A percentile compares a stretch with the other conserved stretches of the same genome.
phyloP scores from a whole-genome alignment of 306 rosid species.

The Ceratonia siliqua region DNA sequence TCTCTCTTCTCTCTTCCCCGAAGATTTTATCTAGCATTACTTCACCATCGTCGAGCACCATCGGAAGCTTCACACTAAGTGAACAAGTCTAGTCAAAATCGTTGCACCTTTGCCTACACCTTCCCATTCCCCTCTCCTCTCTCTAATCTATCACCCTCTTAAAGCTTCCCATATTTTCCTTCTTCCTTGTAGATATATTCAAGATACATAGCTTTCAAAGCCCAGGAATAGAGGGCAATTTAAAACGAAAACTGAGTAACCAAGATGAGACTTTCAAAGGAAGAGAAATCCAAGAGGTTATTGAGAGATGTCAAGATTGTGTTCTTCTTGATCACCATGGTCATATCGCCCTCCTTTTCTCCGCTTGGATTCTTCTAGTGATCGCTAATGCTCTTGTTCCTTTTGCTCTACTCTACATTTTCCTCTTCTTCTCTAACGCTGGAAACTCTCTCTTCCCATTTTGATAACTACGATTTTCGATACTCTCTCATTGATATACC shows the following conservation, averaged over 20 bases:
- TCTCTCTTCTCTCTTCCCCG: too few species aligned
- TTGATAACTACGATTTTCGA: constrained; percentile 76
- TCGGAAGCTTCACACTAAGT: not conserved
- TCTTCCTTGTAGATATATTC: constrained; percentile 20
- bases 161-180: not conserved
- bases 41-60: too few species aligned
- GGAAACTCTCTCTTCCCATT: constrained; percentile 58
- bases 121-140: constrained; percentile 14
- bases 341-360: constrained; percentile 72
- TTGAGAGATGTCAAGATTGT: constrained; percentile 71
- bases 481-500: constrained; percentile 90
- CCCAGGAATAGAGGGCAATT: not conserved
- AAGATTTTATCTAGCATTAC: too few species aligned
- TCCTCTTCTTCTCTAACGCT: constrained; percentile 52
- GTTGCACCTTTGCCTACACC: constrained; percentile 58
- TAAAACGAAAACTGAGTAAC: not conserved
- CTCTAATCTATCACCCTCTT: constrained; percentile 17
- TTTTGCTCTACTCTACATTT: constrained; percentile 73
- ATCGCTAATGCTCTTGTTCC: constrained; percentile 77
- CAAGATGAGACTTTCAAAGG: constrained; percentile 77
- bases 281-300: constrained; percentile 66
- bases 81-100: constrained; percentile 46
- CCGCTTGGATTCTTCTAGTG: constrained; percentile 78
- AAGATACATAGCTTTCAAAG: not conserved
- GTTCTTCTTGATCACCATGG: constrained; percentile 84